phyloP scores from a whole-genome alignment of 2,329 filamentous ascomycete genomes.

The Eutypa lata region DNA sequence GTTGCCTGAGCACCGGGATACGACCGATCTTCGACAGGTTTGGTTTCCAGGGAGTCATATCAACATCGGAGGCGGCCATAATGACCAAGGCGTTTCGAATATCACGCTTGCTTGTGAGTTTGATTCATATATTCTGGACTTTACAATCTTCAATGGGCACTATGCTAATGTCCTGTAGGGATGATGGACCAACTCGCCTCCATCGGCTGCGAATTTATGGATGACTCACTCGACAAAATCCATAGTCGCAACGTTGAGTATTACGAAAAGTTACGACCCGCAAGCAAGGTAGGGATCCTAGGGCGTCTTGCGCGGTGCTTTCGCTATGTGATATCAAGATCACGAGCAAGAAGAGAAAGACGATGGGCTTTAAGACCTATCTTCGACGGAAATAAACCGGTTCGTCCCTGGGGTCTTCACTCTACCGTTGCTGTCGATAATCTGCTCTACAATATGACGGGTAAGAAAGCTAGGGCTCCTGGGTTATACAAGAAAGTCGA shows the following conservation, averaged over 20 bases:
- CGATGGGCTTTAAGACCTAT: slow-evolving; percentile 47
- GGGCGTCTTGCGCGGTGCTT: no score
- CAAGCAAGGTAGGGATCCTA: slow-evolving; percentile 5
- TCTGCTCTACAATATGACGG: slow-evolving; percentile 41
- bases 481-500: slow-evolving; percentile 46
- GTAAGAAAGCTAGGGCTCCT: slow-evolving; percentile 42
- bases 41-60: slow-evolving; percentile 72
- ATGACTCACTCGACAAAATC: slow-evolving; percentile 18
- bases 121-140: no score
- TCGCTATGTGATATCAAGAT: no score
- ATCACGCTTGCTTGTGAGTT: slow-evolving; percentile 33
- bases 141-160: no score
- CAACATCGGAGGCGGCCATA: slow-evolving; percentile 68
- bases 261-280: slow-evolving; percentile 32
- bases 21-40: slow-evolving; percentile 46
- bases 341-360: slow-evolving; percentile 4
- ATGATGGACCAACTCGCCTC: slow-evolving; percentile 56
- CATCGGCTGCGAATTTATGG: slow-evolving; percentile 46
- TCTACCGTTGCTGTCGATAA: slow-evolving; percentile 37
- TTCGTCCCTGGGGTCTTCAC: slow-evolving; percentile 47
- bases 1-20: slow-evolving; percentile 31
- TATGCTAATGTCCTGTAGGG: slow-evolving; percentile 37
- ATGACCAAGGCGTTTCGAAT: slow-evolving; percentile 41
- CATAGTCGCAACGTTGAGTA: slow-evolving; percentile 37
- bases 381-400: slow-evolving; percentile 43